A percentile compares a stretch with the other conserved stretches of the same genome.
These are phyloP conservation scores for Zygosaccharomyces lentus DNA, from an alignment of 805 yeast genomes.

Conservation along the genomic window DNA sequence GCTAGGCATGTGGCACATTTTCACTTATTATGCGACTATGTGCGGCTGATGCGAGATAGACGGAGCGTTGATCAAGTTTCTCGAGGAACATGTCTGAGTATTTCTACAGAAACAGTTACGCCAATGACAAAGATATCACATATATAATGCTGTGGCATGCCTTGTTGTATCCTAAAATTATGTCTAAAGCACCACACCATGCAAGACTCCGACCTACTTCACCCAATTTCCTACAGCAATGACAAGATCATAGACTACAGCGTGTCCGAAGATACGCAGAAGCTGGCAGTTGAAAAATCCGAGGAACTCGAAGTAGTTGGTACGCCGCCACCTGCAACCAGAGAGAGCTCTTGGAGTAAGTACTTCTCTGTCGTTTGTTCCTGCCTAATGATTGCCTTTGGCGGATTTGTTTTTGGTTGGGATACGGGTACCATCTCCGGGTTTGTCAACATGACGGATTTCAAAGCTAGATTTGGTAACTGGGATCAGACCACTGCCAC, in stretches of 20 bases:
- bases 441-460: constrained; percentile 56
- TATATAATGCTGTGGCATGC: neutral
- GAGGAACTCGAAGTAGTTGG: neutral
- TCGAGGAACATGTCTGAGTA: neutral
- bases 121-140: neutral
- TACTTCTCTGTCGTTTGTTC: constrained; percentile 38
- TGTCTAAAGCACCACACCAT: neutral
- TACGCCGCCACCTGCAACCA: neutral
- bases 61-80: neutral
- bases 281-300: neutral
- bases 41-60: constrained; percentile 3
- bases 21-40: neutral
- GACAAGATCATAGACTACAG: constrained; percentile 1
- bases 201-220: neutral
- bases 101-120: neutral
- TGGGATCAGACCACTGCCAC: constrained; percentile 30
- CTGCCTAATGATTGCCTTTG: constrained; percentile 29
- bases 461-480: constrained; percentile 52
- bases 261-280: neutral
- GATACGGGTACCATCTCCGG: constrained; percentile 81
- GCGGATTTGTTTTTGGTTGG: constrained; percentile 63
- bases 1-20: neutral
- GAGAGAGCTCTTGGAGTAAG: constrained; percentile 1
- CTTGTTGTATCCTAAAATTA: neutral
- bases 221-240: neutral